A percentile compares a stretch with the other conserved stretches of the same genome.
These are phyloP conservation scores for Geotrichum carabidarum DNA, from an alignment of 1,139 yeast genomes.

Conservation along the genomic window DNA sequence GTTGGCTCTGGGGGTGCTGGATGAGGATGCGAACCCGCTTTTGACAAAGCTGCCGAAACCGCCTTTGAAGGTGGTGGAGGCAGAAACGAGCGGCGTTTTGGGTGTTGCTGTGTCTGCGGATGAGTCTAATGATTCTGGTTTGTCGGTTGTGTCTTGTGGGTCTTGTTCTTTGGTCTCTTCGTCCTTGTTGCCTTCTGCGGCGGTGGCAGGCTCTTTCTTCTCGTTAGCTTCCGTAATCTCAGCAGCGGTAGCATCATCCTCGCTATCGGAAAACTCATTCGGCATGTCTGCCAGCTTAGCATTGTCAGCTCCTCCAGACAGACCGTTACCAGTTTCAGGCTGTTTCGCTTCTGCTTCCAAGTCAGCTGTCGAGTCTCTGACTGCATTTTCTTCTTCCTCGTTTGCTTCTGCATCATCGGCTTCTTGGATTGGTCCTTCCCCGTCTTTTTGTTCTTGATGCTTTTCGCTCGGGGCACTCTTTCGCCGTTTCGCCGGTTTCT, in stretches of 20 bases:
- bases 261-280: constrained; percentile 12
- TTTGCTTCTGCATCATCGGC: not conserved
- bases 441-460: not conserved
- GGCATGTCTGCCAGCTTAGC: constrained; percentile 9
- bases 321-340: not conserved
- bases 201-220: constrained; percentile 6
- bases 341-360: constrained; percentile 2
- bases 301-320: not conserved
- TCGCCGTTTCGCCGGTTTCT: constrained; percentile 6
- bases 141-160: not conserved
- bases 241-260: constrained; percentile 1
- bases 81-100: constrained; percentile 8
- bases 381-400: not conserved
- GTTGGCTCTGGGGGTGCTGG: constrained; percentile 2
- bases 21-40: constrained; percentile 9
- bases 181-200: constrained; percentile 8
- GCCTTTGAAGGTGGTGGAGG: constrained; percentile 18
- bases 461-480: constrained; percentile 2
- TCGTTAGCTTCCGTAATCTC: constrained; percentile 5
- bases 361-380: constrained; percentile 8
- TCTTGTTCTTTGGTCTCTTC: too few species aligned
- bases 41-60: constrained; percentile 21
- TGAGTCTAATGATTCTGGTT: not conserved
- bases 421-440: too few species aligned
- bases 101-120: constrained; percentile 1